A percentile compares a stretch with the other conserved stretches of the same genome.
phyloP scores from a whole-genome alignment of 2,329 filamentous ascomycete species.

The Diaporthe vaccinii region DNA sequence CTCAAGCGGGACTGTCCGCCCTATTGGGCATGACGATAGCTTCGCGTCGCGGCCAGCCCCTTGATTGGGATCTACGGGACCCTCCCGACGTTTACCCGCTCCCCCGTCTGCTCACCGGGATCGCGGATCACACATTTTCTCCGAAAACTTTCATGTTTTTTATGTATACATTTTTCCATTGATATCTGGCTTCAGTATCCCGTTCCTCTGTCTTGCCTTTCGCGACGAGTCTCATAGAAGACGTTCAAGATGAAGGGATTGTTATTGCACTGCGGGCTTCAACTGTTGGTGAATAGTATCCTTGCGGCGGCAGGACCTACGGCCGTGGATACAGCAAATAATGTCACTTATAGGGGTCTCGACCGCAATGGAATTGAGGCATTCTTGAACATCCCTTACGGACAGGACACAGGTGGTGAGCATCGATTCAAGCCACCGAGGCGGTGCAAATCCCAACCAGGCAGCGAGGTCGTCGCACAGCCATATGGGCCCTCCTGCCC shows the following conservation, averaged over 20 bases:
- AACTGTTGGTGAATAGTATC: background rate
- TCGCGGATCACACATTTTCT: background rate
- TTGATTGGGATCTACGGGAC: slow-evolving; percentile 17
- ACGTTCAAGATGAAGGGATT: slow-evolving; percentile 21
- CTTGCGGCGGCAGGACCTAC: background rate
- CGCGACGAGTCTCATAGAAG: background rate
- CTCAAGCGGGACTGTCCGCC: background rate
- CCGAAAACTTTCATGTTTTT: background rate
- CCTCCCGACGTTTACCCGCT: slow-evolving; percentile 14
- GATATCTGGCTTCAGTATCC: background rate
- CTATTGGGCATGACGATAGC: slow-evolving; percentile 20
- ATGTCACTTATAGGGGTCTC: slow-evolving; percentile 58
- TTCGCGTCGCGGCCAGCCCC: slow-evolving; percentile 17
- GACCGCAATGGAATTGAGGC: slow-evolving; percentile 59
- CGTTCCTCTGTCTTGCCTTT: background rate
- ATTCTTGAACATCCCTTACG: slow-evolving; percentile 63
- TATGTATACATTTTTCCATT: background rate
- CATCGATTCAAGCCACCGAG: slow-evolving; percentile 62
- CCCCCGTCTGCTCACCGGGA: background rate
- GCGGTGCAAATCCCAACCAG: slow-evolving; percentile 49
- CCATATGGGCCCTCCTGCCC: slow-evolving; percentile 60
- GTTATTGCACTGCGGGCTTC: background rate
- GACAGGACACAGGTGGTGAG: slow-evolving; percentile 58
- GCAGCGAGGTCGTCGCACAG: slow-evolving; percentile 54
- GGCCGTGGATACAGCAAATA: slow-evolving; percentile 19